Base-by-base conservation (phyloP, 2,329 filamentous ascomycete genomes). In the Aureobasidium namibiae region DNA sequence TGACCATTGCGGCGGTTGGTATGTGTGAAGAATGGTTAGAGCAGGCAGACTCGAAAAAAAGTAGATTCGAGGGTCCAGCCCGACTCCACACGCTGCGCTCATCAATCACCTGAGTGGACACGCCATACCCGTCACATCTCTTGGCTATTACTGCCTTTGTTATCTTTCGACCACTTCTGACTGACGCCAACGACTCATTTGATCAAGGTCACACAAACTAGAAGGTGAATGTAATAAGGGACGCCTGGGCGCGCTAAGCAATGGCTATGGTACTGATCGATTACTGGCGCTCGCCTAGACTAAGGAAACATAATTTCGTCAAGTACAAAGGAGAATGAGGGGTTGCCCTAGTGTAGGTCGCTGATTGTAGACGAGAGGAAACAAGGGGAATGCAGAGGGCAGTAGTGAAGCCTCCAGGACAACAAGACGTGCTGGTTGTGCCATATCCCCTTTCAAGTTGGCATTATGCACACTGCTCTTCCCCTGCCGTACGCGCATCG, bases 1-100 rank as follows among this genome's bases (percentile, higher is more conserved):
- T 76, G 67, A 70, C 70, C 34, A 56, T 62, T n/a, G 18, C 42
- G 29, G 21, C 36, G 18, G 9, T 31, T 9, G 21, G 2, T 7
- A 16, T 38, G 42, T 39, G 42, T 21, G 45, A 1, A 29, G 10
- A 31, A n/a, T 31, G 26, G 16, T 31, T 18, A 16, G n/a, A 46
- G 38, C n/a, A 57, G n/a, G 16, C 16, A 11, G 21, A 3, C 33
- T 21, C 10, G 26, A 52, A 10, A 53, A 53, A 53, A 53, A 53
- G 49, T 53, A 29, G 49, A 31, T 14, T 52, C 36, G 49, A 53
- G 49, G 49, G 49, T 41, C 49, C 49, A 41, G 24, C n/a, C 14
- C 16, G 16, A 41, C 49, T 41, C 49, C 49, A 53, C 49, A 53
- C 33, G 16, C 14, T 18, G 34, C 23, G 16, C 29, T 16, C 49